These are phyloP conservation scores for Suillus subalutaceus DNA, from an alignment of 768 basidiomycete species.

Conservation along the genomic window DNA sequence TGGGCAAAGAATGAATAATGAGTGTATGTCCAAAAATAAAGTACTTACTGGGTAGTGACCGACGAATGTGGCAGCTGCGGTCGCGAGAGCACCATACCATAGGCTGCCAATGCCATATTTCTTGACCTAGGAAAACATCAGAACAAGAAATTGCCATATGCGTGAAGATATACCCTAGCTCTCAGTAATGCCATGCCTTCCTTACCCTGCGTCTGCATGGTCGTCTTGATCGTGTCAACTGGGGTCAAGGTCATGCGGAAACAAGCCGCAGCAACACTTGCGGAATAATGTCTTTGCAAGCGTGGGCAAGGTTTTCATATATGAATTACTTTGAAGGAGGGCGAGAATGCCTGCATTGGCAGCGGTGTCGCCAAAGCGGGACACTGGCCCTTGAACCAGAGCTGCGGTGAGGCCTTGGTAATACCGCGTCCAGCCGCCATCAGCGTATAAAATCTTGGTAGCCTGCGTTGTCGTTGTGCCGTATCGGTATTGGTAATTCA, in stretches of 20 bases:
- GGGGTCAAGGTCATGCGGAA: slow-evolving; percentile 94
- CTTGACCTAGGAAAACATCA: slow-evolving; percentile 51
- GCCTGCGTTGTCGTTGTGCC: slow-evolving; percentile 76
- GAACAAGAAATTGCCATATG: background rate
- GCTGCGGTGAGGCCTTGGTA: slow-evolving; percentile 89
- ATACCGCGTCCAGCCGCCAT: slow-evolving; percentile 83
- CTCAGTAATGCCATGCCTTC: slow-evolving; percentile 67
- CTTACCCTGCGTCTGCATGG: slow-evolving; percentile 88
- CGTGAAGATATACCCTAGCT: slow-evolving; percentile 51
- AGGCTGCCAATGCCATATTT: slow-evolving; percentile 75
- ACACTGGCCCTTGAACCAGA: slow-evolving; percentile 80
- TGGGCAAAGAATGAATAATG: slow-evolving; percentile 32
- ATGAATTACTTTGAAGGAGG: slow-evolving; percentile 74
- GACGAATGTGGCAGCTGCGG: slow-evolving; percentile 91
- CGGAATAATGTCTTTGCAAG: slow-evolving; percentile 77
- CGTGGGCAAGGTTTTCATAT: slow-evolving; percentile 63
- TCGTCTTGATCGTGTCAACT: slow-evolving; percentile 94
- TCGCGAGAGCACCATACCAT: slow-evolving; percentile 92
- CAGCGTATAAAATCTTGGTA: slow-evolving; percentile 65
- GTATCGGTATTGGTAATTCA: slow-evolving; percentile 96
- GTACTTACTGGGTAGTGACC: slow-evolving; percentile 80
- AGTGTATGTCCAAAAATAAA: slow-evolving; percentile 4
- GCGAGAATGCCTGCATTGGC: slow-evolving; percentile 93
- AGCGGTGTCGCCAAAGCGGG: slow-evolving; percentile 94
- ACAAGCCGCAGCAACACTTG: slow-evolving; percentile 73